These are phyloP conservation scores for Aureobasidium uvarum DNA, from an alignment of 2,329 filamentous ascomycete genomes.

Conservation along the genomic window DNA sequence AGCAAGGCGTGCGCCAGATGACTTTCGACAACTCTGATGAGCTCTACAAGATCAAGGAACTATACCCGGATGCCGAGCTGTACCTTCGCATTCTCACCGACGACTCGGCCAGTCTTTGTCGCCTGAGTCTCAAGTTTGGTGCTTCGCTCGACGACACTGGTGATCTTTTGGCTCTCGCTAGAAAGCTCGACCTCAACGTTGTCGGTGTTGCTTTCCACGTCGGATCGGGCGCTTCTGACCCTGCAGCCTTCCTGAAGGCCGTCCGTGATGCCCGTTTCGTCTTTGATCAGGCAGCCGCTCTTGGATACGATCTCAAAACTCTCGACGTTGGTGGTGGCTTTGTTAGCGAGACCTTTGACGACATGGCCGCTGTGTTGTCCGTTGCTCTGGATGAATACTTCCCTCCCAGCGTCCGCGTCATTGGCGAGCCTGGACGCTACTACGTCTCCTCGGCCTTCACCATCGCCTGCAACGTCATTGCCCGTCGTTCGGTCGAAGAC, in stretches of 20 bases:
- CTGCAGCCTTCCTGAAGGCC: constrained; percentile 85
- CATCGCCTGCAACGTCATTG: constrained; percentile 92
- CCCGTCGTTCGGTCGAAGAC: constrained; percentile 81
- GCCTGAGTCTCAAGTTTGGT: constrained; percentile 95
- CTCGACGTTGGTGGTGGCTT: constrained; percentile 96
- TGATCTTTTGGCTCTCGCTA: constrained; percentile 74
- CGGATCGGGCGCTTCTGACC: constrained; percentile 91
- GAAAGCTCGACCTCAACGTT: constrained; percentile 80
- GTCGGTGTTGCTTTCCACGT: constrained; percentile 98
- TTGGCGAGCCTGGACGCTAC: constrained; percentile 94
- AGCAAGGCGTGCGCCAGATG: constrained; percentile 90
- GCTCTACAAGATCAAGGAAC: constrained; percentile 93
- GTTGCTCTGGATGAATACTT: constrained; percentile 84
- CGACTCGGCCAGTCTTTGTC: constrained; percentile 90
- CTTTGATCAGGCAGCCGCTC: constrained; percentile 75
- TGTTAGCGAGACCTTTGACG: constrained; percentile 84
- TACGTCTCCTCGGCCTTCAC: constrained; percentile 94
- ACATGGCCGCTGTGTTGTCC: constrained; percentile 78
- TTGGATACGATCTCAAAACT: constrained; percentile 79
- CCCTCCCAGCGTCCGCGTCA: constrained; percentile 77
- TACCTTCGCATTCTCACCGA: constrained; percentile 95
- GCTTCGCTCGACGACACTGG: constrained; percentile 80
- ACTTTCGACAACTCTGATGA: constrained; percentile 99
- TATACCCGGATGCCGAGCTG: constrained; percentile 85
- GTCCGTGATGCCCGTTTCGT: constrained; percentile 85